A percentile compares a stretch with the other conserved stretches of the same genome.
Evolutionary conservation across 495 filamentous ascomycete genomes (phyloP).

Genomic region (Alectoria sarmentosa): DNA sequence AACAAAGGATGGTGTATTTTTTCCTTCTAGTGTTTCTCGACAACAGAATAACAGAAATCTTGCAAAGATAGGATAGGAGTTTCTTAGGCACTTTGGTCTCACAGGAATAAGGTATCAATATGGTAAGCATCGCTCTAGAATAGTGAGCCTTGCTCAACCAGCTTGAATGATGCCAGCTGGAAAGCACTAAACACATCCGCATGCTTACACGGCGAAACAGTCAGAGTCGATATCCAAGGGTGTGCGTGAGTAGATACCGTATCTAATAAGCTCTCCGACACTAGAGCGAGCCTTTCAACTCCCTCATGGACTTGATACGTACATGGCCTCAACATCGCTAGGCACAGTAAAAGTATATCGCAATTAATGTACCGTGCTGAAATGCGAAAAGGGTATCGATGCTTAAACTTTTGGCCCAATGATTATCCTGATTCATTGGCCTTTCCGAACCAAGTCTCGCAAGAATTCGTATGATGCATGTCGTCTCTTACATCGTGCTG

Average conservation of each 20-base stretch:
- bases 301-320: not conserved
- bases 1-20: too few relatives aligned
- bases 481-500: not conserved
- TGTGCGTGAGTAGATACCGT: not conserved
- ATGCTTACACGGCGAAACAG: not conserved
- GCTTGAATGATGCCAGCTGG: too few relatives aligned
- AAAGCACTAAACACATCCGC: not conserved
- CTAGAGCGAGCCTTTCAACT: not conserved
- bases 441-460: not conserved
- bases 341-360: not conserved
- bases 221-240: not conserved
- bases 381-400: slow-evolving; percentile 12
- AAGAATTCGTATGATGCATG: not conserved
- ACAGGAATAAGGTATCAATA: too few relatives aligned
- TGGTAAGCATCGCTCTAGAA: too few relatives aligned
- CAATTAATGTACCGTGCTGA: not conserved
- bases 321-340: not conserved
- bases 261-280: not conserved
- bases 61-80: too few relatives aligned
- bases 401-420: not conserved
- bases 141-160: too few relatives aligned
- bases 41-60: too few relatives aligned
- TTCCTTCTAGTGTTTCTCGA: too few relatives aligned
- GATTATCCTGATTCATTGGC: not conserved
- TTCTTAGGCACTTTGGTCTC: too few relatives aligned